Conservation (phyloP, 768 basidiomycete genomes). For the Sporobolomyces roseus region DNA sequence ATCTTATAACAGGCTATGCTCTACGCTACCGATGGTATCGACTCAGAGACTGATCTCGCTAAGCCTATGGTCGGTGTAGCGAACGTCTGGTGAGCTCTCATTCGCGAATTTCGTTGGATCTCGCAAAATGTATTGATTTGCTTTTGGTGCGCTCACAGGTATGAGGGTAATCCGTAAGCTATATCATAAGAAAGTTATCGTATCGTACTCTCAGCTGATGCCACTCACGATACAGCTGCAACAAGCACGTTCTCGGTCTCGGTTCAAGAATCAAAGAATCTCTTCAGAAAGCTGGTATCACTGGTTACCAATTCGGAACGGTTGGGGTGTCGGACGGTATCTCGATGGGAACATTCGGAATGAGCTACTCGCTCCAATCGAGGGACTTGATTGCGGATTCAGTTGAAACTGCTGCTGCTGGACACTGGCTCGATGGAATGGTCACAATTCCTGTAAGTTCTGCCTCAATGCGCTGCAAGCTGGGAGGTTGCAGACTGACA, state of each 20-base stretch:
- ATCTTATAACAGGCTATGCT: constrained; percentile 74
- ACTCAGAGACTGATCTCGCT: constrained; percentile 73
- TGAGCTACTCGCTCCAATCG: constrained; percentile 76
- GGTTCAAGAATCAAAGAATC: constrained; percentile 85
- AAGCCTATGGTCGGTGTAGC: constrained; percentile 98
- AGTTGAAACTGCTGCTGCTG: constrained; percentile 91
- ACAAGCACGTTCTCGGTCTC: constrained; percentile 82
- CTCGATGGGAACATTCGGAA: constrained; percentile 74
- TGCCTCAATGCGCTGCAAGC: neutral
- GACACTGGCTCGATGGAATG: constrained; percentile 97
- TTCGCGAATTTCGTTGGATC: neutral
- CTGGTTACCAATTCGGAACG: constrained; percentile 96
- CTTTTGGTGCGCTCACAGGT: constrained; percentile 57
- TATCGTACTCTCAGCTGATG: neutral
- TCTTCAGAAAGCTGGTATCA: constrained; percentile 62
- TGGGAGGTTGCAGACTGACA: neutral
- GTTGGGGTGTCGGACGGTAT: constrained; percentile 98
- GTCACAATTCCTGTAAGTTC: constrained; percentile 82
- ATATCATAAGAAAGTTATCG: constrained; percentile 37
- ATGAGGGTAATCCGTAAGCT: constrained; percentile 94
- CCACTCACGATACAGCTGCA: constrained; percentile 68
- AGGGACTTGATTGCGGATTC: constrained; percentile 96
- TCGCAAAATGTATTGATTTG: neutral
- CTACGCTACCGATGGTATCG: constrained; percentile 93
- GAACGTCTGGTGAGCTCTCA: constrained; percentile 75